Evolutionary conservation across 441 rosid genomes (phyloP), one percentile per base, ranked within the genome.

Genomic region (Populus hybrid): DNA sequence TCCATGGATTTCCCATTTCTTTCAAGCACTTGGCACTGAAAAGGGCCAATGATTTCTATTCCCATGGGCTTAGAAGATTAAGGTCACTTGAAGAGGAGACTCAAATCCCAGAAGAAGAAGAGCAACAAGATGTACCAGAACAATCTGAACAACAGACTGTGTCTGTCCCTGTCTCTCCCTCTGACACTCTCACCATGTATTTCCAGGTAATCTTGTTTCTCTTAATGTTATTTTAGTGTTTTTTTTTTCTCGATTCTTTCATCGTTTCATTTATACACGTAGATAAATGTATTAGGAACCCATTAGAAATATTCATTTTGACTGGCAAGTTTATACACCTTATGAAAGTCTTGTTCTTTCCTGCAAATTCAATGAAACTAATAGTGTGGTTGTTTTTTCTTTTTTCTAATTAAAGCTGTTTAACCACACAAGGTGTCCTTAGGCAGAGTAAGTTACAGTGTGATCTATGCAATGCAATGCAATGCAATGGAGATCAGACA

Each of bases 141-240:
- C 77, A 65, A 65, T 46, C 79, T 34, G 90, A 80, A 61, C 92
- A 90, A 74, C 93, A 85, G 81, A 79, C 91, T 14, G 97, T 91
- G 74, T 87, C 93, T 67, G 92, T 92, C 34, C 92, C 97, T 70
- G 95, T 95, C 78, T 94, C 99, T 78, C 88, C 99, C 84, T 89
- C 97, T n/a, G 98, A 92, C 84, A 87, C 84, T 78, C 97, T 95
- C 82, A 91, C 90, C 81, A 92, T 95, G 97, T 86, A 77, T 79
- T 92, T 95, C 81, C 94, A 91, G 92, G 99, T 91, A 69, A 26
- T 65, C 28, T 65, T 23, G 28, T 14, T 8, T 65, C 28, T 23
- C 30, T 23, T 10, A 12, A 1, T 46, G 57, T 46, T 14, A 46
- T 54, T 8, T 9, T 30, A 35, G 40, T 54, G 18, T 32, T 10